Percentiles rank a stretch among this genome's conserved stretches.
phyloP scores from a whole-genome alignment of 2,329 filamentous ascomycete genomes.

The Diaporthe batatas region DNA sequence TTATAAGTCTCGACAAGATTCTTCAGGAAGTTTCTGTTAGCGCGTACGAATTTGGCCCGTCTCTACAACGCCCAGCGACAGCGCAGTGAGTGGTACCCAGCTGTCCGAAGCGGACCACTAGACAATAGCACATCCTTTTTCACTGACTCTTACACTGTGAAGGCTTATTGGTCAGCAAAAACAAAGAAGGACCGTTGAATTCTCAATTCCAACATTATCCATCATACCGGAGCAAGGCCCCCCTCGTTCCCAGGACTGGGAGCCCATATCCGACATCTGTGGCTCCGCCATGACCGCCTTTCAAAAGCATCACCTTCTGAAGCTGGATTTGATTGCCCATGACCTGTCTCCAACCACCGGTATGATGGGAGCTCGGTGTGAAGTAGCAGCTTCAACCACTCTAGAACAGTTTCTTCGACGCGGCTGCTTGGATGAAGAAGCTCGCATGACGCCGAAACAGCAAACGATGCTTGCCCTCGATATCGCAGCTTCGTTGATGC shows the following conservation, averaged over 20 bases:
- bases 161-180: neutral
- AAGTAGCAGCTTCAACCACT: neutral
- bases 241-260: neutral
- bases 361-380: neutral
- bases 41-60: neutral
- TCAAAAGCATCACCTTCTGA: neutral
- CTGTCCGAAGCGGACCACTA: neutral
- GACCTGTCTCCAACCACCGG: neutral
- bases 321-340: neutral
- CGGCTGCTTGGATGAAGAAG: slow-evolving; percentile 1
- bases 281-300: neutral
- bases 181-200: neutral
- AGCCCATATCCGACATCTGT: slow-evolving; percentile 11
- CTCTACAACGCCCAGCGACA: neutral
- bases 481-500: slow-evolving; percentile 4
- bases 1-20: neutral
- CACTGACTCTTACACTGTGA: neutral
- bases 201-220: neutral
- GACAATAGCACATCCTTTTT: neutral
- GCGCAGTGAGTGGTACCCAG: neutral
- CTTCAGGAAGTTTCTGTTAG: slow-evolving; percentile 3
- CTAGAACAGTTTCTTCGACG: neutral
- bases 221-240: neutral
- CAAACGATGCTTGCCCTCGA: slow-evolving; percentile 6
- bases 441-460: slow-evolving; percentile 6